A percentile compares a stretch with the other conserved stretches of the same genome.
These are phyloP conservation scores for Esteya vermicola DNA, from an alignment of 2,329 filamentous ascomycete genomes.

Conservation along the genomic window DNA sequence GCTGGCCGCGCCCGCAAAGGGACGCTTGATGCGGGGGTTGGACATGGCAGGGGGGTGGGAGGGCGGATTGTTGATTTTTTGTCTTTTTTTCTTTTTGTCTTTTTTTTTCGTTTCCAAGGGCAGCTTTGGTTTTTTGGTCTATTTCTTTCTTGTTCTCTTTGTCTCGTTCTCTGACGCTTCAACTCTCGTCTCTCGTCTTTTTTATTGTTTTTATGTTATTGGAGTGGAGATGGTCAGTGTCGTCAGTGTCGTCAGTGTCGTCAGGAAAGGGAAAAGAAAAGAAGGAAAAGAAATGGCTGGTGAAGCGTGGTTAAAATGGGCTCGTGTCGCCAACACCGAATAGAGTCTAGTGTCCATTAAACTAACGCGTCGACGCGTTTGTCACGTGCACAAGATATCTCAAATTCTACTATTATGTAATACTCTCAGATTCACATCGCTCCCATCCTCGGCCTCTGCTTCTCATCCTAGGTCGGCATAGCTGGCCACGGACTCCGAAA, in stretches of 20 bases:
- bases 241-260: neutral
- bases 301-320: neutral
- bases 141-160: no score
- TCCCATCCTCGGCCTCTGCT: neutral
- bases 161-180: no score
- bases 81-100: no score
- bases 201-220: no score
- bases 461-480: no score
- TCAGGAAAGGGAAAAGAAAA: neutral
- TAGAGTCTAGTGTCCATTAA: slow-evolving; percentile 1
- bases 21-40: slow-evolving; percentile 43
- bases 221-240: neutral
- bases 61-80: no score
- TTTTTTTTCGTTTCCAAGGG: no score
- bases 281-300: neutral
- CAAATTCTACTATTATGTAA: no score
- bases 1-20: slow-evolving; percentile 44
- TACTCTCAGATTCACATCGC: neutral
- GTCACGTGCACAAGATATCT: no score
- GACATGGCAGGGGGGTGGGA: slow-evolving; percentile 6
- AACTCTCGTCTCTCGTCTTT: no score
- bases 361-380: slow-evolving; percentile 1
- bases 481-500: slow-evolving; percentile 47
- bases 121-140: no score
- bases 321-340: neutral